These are phyloP conservation scores for Cryptococcus hybrid DNA, from an alignment of 1,284 basidiomycete species.

Conservation along the genomic window DNA sequence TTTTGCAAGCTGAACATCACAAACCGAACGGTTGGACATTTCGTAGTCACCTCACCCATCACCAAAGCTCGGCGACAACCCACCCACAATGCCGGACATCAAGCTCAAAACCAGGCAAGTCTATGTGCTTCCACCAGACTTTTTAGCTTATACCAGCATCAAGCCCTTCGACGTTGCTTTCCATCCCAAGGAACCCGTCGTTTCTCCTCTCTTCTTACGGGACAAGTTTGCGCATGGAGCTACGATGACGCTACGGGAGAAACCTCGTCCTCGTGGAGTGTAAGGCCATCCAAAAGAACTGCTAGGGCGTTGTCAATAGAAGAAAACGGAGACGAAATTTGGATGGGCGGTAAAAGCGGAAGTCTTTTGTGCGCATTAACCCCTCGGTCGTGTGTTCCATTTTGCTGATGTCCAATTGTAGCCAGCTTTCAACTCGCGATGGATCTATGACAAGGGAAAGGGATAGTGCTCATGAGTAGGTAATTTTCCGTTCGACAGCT, in stretches of 20 bases:
- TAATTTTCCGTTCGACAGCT: constrained; percentile 20
- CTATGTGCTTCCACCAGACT: too few relatives aligned
- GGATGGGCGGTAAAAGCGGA: constrained; percentile 80
- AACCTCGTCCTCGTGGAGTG: constrained; percentile 36
- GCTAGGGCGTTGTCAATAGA: constrained; percentile 68
- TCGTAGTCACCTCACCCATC: neutral
- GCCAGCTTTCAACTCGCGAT: constrained; percentile 50
- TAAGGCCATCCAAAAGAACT: constrained; percentile 57
- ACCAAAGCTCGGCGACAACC: too few relatives aligned
- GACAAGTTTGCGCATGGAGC: constrained; percentile 73
- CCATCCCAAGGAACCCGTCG: constrained; percentile 66
- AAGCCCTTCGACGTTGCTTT: constrained; percentile 89
- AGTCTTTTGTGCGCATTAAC: constrained; percentile 60
- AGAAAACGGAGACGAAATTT: constrained; percentile 65
- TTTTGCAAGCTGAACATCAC: neutral
- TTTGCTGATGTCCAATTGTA: constrained; percentile 6
- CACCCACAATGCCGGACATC: constrained; percentile 46
- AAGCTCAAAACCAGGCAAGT: constrained; percentile 47
- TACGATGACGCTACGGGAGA: constrained; percentile 61
- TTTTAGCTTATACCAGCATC: neutral
- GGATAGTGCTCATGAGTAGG: constrained; percentile 75
- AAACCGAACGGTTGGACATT: neutral
- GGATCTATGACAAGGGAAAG: constrained; percentile 62
- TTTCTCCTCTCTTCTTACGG: constrained; percentile 76
- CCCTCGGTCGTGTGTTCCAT: neutral